phyloP scores from a whole-genome alignment of 139 green algal genomes.

The Chlamydomonas sp. region DNA sequence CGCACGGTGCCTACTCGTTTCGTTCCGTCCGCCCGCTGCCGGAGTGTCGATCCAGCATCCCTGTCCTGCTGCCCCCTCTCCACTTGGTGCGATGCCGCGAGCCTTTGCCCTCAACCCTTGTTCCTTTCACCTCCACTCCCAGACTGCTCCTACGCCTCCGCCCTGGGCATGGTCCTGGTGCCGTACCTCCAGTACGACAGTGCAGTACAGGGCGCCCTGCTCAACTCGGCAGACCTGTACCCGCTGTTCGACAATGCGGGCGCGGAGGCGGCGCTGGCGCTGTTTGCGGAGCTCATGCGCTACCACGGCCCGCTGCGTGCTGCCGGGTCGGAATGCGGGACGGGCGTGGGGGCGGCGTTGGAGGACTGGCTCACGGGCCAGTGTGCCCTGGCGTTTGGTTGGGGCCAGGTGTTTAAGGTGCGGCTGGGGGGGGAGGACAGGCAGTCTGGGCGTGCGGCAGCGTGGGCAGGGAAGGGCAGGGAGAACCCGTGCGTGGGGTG shows the following conservation, averaged over 20 bases:
- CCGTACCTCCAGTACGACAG: slow-evolving; percentile 37
- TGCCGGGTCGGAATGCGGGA: slow-evolving; percentile 1
- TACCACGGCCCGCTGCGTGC: slow-evolving; percentile 14
- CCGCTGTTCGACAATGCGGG: slow-evolving; percentile 38
- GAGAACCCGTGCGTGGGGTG: too few relatives aligned
- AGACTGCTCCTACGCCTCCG: slow-evolving; percentile 24
- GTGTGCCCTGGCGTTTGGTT: slow-evolving; percentile 34
- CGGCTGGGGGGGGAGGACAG: neutral
- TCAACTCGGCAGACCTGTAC: neutral
- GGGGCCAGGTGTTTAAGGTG: slow-evolving; percentile 39
- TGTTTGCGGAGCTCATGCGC: slow-evolving; percentile 13
- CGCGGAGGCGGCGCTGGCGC: neutral
- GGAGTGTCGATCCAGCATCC: too few relatives aligned
- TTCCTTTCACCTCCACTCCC: neutral
- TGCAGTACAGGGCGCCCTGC: slow-evolving; percentile 24
- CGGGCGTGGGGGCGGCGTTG: neutral
- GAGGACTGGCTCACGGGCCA: neutral
- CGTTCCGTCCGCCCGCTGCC: too few relatives aligned
- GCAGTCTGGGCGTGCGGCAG: too few relatives aligned
- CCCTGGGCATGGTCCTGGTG: slow-evolving; percentile 40
- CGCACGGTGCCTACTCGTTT: too few relatives aligned
- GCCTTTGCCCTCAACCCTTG: too few relatives aligned
- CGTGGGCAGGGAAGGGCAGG: too few relatives aligned
- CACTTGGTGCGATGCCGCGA: too few relatives aligned
- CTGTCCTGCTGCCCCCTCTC: too few relatives aligned